Evolutionary conservation across 371 early-diverging fungal genomes (phyloP).

Genomic region (Mortierella sp.): DNA sequence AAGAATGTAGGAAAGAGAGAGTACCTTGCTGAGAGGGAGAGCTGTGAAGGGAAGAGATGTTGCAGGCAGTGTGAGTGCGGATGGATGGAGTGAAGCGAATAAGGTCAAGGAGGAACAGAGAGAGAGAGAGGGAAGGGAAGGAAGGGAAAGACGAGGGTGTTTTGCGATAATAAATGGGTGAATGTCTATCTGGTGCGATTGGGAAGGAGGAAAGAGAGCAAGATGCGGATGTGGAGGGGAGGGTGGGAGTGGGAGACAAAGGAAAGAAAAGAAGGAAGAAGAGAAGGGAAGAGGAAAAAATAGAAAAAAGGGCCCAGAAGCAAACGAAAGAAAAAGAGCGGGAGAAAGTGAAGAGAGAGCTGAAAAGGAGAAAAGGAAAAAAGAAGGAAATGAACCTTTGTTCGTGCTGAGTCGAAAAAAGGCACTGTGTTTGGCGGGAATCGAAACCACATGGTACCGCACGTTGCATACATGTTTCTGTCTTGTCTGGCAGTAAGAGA

Average conservation of each 20-base stretch:
- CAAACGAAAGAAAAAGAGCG: not conserved
- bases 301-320: not conserved
- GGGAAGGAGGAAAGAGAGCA: conserved; percentile 2
- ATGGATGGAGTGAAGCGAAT: not conserved
- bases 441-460: not conserved
- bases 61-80: not conserved
- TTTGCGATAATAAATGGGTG: not conserved
- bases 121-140: conserved; percentile 1
- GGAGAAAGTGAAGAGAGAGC: not conserved
- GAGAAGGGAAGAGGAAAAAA: not conserved
- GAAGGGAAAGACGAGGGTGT: not conserved
- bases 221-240: not conserved
- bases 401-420: not conserved
- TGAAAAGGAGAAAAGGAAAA: not conserved
- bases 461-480: not conserved
- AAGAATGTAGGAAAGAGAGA: not conserved
- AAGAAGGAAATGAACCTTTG: not conserved
- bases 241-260: not conserved
- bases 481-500: not conserved
- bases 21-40: not conserved
- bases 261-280: not conserved
- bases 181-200: conserved; percentile 19
- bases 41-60: not conserved
- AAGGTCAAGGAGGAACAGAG: conserved; percentile 5
- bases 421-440: not conserved